Percentiles rank a stretch among this genome's conserved stretches.
Conservation (phyloP, 495 filamentous ascomycete genomes). For the Podospora tetraspora region DNA sequence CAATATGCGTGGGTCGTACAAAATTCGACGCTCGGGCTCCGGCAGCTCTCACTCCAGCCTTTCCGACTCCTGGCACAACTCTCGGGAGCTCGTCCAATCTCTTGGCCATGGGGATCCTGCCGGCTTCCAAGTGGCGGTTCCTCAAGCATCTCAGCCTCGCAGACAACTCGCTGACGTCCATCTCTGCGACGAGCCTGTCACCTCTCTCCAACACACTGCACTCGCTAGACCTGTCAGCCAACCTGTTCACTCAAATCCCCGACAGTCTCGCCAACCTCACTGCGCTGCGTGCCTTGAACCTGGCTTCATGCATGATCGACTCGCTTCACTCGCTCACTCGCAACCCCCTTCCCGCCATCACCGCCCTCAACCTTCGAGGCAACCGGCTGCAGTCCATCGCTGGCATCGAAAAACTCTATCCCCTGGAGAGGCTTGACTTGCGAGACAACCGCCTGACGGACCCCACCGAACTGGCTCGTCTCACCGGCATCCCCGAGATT, state of each 20-base stretch:
- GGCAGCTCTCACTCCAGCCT: conserved; percentile 88
- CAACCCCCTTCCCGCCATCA: conserved; percentile 88
- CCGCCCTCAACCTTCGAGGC: conserved; percentile 80
- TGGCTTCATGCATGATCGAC: conserved; percentile 96
- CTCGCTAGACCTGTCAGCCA: conserved; percentile 86
- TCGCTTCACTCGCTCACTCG: conserved; percentile 82
- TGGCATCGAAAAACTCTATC: conserved; percentile 82
- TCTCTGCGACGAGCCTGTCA: conserved; percentile 65
- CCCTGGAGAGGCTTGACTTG: conserved; percentile 83
- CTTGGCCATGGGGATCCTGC: conserved; percentile 57
- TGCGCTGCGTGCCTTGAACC: conserved; percentile 78
- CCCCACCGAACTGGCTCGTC: conserved; percentile 80
- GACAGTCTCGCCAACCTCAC: conserved; percentile 79
- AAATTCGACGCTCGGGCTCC: conserved; percentile 78
- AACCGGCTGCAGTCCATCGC: conserved; percentile 87
- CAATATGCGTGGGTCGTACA: conserved; percentile 57
- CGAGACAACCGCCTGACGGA: conserved; percentile 88
- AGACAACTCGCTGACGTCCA: conserved; percentile 80
- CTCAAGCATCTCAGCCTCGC: conserved; percentile 84
- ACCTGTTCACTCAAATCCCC: conserved; percentile 85
- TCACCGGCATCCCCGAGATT: conserved; percentile 87
- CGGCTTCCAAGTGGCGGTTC: conserved; percentile 88
- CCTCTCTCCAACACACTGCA: conserved; percentile 82
- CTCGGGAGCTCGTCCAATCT: conserved; percentile 67
- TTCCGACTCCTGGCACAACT: conserved; percentile 60